Evolutionary conservation across 495 filamentous ascomycete species (phyloP).

Genomic region (Oleoguttula mirabilis): DNA sequence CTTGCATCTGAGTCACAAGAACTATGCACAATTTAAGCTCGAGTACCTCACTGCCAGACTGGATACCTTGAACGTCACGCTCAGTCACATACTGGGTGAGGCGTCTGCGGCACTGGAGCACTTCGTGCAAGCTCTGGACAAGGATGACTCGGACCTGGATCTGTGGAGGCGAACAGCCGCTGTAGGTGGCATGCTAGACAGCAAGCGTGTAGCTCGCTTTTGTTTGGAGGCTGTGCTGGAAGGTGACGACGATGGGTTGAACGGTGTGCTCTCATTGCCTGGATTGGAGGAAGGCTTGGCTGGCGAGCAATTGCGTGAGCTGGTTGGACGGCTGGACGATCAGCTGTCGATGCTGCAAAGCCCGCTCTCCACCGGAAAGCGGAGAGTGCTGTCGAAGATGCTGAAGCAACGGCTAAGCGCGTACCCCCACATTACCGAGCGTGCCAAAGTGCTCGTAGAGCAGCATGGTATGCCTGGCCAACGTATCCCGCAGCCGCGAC

Average conservation of each 20-base stretch:
- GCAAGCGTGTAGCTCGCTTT: constrained; percentile 64
- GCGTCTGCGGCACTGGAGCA: constrained; percentile 42
- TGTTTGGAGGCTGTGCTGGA: constrained; percentile 87
- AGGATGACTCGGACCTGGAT: constrained; percentile 84
- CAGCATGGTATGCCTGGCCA: not conserved
- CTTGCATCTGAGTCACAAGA: constrained; percentile 87
- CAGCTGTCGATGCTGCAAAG: constrained; percentile 55
- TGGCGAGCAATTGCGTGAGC: constrained; percentile 58
- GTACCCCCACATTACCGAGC: constrained; percentile 31
- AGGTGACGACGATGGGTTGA: constrained; percentile 61
- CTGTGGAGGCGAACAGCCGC: constrained; percentile 83
- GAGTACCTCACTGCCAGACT: constrained; percentile 45
- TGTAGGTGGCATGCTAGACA: constrained; percentile 62
- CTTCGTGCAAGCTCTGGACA: constrained; percentile 67
- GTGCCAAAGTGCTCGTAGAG: not conserved
- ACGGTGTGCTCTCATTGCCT: constrained; percentile 59
- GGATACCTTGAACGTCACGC: constrained; percentile 5
- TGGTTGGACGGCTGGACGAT: constrained; percentile 59
- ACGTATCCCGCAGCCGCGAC: constrained; percentile 21
- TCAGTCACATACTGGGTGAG: constrained; percentile 24
- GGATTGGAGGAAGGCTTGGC: constrained; percentile 80
- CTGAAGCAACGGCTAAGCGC: constrained; percentile 61
- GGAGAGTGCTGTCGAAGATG: constrained; percentile 48
- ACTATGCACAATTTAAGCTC: constrained; percentile 77
- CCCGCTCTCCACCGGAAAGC: constrained; percentile 48